Evolutionary conservation across 805 yeast genomes (phyloP).

Genomic region (Spathaspora boniae): DNA sequence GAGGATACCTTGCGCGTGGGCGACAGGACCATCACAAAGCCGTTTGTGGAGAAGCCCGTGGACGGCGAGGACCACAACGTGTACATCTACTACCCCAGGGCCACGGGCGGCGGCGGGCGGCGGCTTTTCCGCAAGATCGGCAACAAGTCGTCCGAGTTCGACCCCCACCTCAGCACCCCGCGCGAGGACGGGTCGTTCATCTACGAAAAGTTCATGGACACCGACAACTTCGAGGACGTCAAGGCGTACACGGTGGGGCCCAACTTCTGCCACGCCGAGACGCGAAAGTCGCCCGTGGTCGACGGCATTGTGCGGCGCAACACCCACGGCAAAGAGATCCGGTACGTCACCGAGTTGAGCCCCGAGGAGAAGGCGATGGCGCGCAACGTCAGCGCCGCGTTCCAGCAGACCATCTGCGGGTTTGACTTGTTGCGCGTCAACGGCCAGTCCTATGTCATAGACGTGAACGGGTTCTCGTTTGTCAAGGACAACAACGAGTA

Average conservation of each 20-base stretch:
- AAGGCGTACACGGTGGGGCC: slow-evolving; percentile 97
- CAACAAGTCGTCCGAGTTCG: slow-evolving; percentile 94
- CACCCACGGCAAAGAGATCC: slow-evolving; percentile 94
- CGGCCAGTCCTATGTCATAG: slow-evolving; percentile 88
- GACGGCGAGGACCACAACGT: slow-evolving; percentile 99
- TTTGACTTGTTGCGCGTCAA: slow-evolving; percentile 88
- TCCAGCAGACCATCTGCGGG: slow-evolving; percentile 95
- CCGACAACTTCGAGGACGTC: slow-evolving; percentile 97
- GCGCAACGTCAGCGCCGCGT: slow-evolving; percentile 62
- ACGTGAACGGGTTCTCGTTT: slow-evolving; percentile 96
- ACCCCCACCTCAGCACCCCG: slow-evolving; percentile 68
- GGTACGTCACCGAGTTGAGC: slow-evolving; percentile 79
- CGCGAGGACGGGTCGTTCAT: slow-evolving; percentile 89
- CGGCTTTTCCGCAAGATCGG: slow-evolving; percentile 93
- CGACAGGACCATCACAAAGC: slow-evolving; percentile 72
- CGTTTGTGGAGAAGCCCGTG: slow-evolving; percentile 97
- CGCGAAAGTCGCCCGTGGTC: slow-evolving; percentile 98
- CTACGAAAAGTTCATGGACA: slow-evolving; percentile 94
- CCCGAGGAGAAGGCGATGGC: slow-evolving; percentile 82
- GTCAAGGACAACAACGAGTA: slow-evolving; percentile 88
- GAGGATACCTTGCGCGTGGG: slow-evolving; percentile 70
- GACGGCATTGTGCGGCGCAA: slow-evolving; percentile 97
- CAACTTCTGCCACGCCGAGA: slow-evolving; percentile 92
- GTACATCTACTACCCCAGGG: slow-evolving; percentile 81
- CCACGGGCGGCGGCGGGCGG: slow-evolving; percentile 97